phyloP scores from a whole-genome alignment of 2,329 filamentous ascomycete genomes.

The Sarocladium kiliense region DNA sequence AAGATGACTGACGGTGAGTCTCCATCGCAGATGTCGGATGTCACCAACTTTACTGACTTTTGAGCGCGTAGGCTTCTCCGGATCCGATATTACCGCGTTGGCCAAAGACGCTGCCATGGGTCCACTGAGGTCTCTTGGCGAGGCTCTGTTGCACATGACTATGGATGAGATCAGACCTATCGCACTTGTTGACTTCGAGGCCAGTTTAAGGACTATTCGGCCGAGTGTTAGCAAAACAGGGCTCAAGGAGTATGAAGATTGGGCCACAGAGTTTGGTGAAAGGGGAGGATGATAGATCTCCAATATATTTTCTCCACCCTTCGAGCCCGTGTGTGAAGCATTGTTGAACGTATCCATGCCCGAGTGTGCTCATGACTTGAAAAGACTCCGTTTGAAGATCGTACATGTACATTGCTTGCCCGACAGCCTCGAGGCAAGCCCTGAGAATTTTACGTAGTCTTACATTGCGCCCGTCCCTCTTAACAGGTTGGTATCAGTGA shows the following conservation, averaged over 20 bases:
- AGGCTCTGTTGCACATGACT: conserved; percentile 81
- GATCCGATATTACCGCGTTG: conserved; percentile 91
- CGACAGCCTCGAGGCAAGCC: neutral
- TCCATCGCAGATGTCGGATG: neutral
- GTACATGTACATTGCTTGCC: neutral
- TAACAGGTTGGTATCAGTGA: neutral
- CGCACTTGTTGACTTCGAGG: conserved; percentile 72
- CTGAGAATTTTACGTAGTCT: neutral
- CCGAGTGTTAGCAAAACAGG: conserved; percentile 85
- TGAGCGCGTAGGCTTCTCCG: conserved; percentile 72
- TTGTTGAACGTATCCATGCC: neutral
- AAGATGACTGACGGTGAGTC: conserved; percentile 72
- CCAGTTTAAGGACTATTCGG: conserved; percentile 77
- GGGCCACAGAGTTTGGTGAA: conserved; percentile 91
- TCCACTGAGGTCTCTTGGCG: conserved; percentile 81
- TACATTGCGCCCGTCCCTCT: neutral
- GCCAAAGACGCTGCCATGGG: conserved; percentile 99
- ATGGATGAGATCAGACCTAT: conserved; percentile 95
- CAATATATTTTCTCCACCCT: neutral
- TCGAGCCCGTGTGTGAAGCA: too few relatives aligned
- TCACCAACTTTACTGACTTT: neutral
- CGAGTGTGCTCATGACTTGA: neutral
- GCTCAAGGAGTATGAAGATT: conserved; percentile 85
- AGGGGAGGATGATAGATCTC: conserved; percentile 59
- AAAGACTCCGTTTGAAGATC: neutral